Percentiles rank a stretch among this genome's conserved stretches.
Conservation (phyloP, 1,284 basidiomycete species). For the Peniophora sp. region DNA sequence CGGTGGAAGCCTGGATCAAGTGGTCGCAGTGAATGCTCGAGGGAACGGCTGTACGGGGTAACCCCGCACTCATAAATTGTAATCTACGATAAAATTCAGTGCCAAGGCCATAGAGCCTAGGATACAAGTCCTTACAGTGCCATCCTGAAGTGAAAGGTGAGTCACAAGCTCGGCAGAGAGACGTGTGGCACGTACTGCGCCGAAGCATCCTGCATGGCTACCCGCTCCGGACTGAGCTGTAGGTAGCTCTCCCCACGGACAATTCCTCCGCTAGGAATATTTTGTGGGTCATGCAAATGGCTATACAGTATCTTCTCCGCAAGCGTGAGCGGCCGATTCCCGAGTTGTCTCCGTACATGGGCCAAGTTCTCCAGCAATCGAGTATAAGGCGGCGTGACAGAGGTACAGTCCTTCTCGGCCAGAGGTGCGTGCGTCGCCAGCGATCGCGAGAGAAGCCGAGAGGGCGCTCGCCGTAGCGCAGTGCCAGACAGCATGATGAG, state of each 20-base stretch:
- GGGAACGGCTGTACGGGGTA: constrained; percentile 79
- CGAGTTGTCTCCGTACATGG: constrained; percentile 64
- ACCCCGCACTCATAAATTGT: constrained; percentile 98
- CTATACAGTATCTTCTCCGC: constrained; percentile 98
- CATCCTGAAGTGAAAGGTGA: constrained; percentile 42
- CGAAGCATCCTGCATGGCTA: constrained; percentile 99
- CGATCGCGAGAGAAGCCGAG: constrained; percentile 13
- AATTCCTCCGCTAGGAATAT: constrained; percentile 57
- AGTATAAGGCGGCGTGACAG: constrained; percentile 87
- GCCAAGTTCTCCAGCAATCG: constrained; percentile 71
- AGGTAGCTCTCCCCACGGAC: constrained; percentile 88
- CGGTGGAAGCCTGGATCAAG: constrained; percentile 84
- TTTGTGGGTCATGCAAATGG: constrained; percentile 80
- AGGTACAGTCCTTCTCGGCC: constrained; percentile 61
- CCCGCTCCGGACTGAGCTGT: constrained; percentile 86
- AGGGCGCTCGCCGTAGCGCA: background rate
- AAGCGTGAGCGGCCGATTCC: constrained; percentile 73
- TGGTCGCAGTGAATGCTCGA: constrained; percentile 95
- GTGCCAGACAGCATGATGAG: background rate
- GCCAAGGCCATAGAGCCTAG: background rate
- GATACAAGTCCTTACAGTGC: constrained; percentile 48
- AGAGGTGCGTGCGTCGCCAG: constrained; percentile 48
- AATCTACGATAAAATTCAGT: constrained; percentile 40
- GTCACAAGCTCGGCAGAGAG: background rate
- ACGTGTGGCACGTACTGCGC: constrained; percentile 65